Conservation (phyloP, 768 basidiomycete genomes). For the Tephrocybe sp. region DNA sequence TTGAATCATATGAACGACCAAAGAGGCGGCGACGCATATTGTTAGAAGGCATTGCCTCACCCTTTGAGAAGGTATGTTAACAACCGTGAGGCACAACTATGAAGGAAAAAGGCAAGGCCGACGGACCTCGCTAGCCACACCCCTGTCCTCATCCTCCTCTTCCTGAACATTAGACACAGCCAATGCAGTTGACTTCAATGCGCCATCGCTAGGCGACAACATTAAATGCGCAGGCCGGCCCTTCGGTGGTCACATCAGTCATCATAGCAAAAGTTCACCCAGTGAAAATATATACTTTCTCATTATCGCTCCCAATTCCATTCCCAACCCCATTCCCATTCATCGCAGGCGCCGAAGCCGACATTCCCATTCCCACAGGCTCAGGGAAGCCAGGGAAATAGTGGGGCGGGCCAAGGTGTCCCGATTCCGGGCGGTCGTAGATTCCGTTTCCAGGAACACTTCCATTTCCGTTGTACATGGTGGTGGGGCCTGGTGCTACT, state of each 20-base stretch:
- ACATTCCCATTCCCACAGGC: constrained; percentile 12
- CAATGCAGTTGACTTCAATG: constrained; percentile 46
- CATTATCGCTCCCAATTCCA: constrained; percentile 17
- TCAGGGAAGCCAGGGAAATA: too few relatives aligned
- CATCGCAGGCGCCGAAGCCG: constrained; percentile 14
- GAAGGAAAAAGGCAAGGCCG: background rate
- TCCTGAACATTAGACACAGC: constrained; percentile 32
- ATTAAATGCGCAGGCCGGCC: constrained; percentile 49
- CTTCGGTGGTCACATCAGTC: too few relatives aligned
- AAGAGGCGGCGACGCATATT: constrained; percentile 57
- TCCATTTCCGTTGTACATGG: constrained; percentile 13
- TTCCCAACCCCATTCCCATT: constrained; percentile 20
- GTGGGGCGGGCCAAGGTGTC: too few relatives aligned
- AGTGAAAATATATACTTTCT: too few relatives aligned
- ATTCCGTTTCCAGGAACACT: too few relatives aligned
- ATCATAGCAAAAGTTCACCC: too few relatives aligned
- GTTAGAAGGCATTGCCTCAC: background rate
- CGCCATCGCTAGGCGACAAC: constrained; percentile 64
- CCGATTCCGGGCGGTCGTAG: too few relatives aligned
- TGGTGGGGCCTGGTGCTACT: too few relatives aligned
- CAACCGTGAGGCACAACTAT: background rate
- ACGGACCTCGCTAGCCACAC: constrained; percentile 68
- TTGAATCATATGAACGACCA: constrained; percentile 57
- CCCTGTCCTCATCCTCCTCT: constrained; percentile 52
- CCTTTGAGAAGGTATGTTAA: background rate